A percentile compares a stretch with the other conserved stretches of the same genome.
Evolutionary conservation across 2,329 filamentous ascomycete species (phyloP).

Genomic region (Colletotrichum eremochloae): DNA sequence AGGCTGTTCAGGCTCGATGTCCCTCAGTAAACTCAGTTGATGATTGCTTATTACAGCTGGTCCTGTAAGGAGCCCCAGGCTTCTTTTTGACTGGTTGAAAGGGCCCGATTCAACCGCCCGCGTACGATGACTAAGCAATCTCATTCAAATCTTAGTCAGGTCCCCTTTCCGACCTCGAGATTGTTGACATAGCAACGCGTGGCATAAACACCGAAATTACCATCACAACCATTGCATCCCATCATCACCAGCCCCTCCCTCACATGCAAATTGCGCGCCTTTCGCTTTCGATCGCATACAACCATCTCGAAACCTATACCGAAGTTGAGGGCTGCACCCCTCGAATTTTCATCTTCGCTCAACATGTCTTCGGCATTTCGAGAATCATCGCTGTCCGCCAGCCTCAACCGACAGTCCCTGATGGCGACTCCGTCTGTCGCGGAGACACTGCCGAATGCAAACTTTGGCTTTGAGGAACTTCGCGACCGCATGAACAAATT

Average conservation of each 20-base stretch:
- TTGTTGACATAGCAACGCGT: slow-evolving; percentile 42
- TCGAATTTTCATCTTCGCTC: not conserved
- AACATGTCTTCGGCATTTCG: slow-evolving; percentile 71
- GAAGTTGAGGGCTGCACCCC: not conserved
- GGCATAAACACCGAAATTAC: slow-evolving; percentile 37
- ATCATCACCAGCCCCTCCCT: slow-evolving; percentile 5
- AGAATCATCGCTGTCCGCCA: slow-evolving; percentile 77
- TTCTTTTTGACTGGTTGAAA: too few relatives aligned
- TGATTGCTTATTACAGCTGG: too few relatives aligned
- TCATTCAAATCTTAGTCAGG: slow-evolving; percentile 12
- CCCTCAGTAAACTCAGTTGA: too few relatives aligned
- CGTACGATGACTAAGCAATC: not conserved
- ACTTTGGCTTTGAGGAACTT: slow-evolving; percentile 96
- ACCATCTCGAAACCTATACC: slow-evolving; percentile 8
- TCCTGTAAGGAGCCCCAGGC: too few relatives aligned
- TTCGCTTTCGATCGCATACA: not conserved
- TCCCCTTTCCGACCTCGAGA: not conserved
- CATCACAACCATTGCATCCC: slow-evolving; percentile 8
- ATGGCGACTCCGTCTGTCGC: slow-evolving; percentile 75
- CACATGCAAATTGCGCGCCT: slow-evolving; percentile 14
- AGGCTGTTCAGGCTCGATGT: too few relatives aligned
- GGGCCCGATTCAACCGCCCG: not conserved
- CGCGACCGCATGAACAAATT: slow-evolving; percentile 96
- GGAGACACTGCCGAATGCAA: slow-evolving; percentile 86
- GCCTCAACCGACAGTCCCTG: slow-evolving; percentile 69